Base-by-base conservation (phyloP, 2,329 filamentous ascomycete species). In the Fusarium chaquense region DNA sequence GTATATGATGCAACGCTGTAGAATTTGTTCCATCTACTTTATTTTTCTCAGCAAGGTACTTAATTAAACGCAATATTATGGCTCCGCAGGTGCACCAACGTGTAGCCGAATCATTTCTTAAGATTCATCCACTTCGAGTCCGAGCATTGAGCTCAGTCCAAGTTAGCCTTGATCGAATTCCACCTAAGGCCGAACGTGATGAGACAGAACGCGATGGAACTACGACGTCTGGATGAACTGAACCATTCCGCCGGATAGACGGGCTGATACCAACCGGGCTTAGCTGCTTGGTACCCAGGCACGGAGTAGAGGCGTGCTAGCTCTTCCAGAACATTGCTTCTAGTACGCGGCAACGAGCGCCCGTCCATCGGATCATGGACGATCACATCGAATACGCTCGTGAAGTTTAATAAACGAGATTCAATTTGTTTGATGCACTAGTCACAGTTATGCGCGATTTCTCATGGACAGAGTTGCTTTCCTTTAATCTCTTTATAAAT, bases 391-490 rank as follows among this genome's bases (percentile, higher is more conserved):
- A 44, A 50, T 54, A 40, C 52, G 33, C 51, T 55, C 44, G 53
- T 66, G 57, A 67, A 57, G 36, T 52, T 58, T 57, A 36, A 61
- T 57, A 55, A 45, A 63, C 47, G 49, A 47, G 36, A 26, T 67
- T 70, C 67, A 69, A 69, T 69, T 43, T 70, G 58, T 60, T 59
- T 58, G 67, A 70, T 30, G 67, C 67, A 67, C 57, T 69, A 64
- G 62, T 40, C 32, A 49, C 54, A 44, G 54, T 51, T 58, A 64
- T 70, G 67, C 67, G 65, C 58, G 40, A 67, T 52, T 63, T 63
- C 22, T 20, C 24, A 55, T 50, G 38, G 50, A 26, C 41, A 57
- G 53, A 47, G 35, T 47, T 56, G 11, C 12, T 56, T 18, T 38
- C 57, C 67, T 63, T 69, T 69, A 69, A 69, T 69, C 45, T 70